Evolutionary conservation across 805 yeast genomes (phyloP).

Genomic region (Torulaspora indica): DNA sequence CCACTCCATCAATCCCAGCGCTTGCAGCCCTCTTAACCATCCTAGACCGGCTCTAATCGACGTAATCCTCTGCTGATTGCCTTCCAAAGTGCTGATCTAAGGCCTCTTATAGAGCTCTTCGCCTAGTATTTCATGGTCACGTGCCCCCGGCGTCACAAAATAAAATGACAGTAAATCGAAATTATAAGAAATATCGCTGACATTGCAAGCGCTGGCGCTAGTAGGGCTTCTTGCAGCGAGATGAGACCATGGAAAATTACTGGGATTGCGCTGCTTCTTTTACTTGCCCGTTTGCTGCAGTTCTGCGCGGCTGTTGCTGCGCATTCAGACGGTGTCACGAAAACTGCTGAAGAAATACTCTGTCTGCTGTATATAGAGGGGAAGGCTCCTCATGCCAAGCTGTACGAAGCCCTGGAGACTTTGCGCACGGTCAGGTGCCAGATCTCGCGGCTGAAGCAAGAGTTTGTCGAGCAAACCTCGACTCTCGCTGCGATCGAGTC

Average conservation of each 20-base stretch:
- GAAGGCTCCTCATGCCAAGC: not conserved
- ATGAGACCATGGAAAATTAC: not conserved
- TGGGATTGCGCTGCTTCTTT: not conserved
- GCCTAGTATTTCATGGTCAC: not conserved
- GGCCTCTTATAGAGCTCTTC: not conserved
- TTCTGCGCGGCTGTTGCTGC: not conserved
- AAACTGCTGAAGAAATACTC: slow-evolving; percentile 2
- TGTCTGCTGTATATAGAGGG: slow-evolving; percentile 3
- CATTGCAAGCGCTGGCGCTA: not conserved
- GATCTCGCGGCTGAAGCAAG: not conserved
- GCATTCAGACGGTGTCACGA: not conserved
- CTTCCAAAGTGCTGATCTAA: not conserved
- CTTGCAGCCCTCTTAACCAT: slow-evolving; percentile 30
- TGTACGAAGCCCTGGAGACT: slow-evolving; percentile 1
- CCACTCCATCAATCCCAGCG: slow-evolving; percentile 8
- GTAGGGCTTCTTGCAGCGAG: no score
- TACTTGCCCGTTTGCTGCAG: not conserved
- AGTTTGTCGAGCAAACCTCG: slow-evolving; percentile 5
- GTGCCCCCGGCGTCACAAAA: slow-evolving; percentile 3
- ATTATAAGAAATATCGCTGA: not conserved
- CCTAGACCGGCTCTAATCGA: not conserved
- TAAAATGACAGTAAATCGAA: slow-evolving; percentile 2
- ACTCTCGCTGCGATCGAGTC: slow-evolving; percentile 8
- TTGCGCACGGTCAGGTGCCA: slow-evolving; percentile 1
- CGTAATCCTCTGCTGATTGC: not conserved